Conservation (phyloP, 2,329 filamentous ascomycete genomes). For the Cercospora berteroae region DNA sequence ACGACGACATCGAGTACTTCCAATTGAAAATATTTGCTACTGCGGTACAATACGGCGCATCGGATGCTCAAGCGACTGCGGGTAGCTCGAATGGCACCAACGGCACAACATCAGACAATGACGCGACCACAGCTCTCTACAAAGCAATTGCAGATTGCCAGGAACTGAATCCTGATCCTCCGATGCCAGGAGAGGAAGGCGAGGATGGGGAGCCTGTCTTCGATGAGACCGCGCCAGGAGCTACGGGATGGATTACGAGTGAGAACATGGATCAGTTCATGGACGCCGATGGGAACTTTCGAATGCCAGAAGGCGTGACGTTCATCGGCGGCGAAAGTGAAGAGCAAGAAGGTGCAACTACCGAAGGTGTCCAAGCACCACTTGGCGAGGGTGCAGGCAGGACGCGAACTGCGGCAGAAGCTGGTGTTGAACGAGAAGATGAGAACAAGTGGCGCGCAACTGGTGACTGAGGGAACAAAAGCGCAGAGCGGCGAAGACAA, state of each 20-base stretch:
- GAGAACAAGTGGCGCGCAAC: conserved; percentile 57
- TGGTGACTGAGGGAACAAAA: conserved; percentile 31
- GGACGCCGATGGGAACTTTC: conserved; percentile 78
- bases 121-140: conserved; percentile 53
- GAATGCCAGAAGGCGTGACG: conserved; percentile 65
- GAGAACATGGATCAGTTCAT: conserved; percentile 86
- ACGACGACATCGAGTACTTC: conserved; percentile 62
- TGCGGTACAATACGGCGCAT: conserved; percentile 15
- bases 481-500: not conserved
- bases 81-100: conserved; percentile 23
- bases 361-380: conserved; percentile 27
- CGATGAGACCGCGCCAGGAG: conserved; percentile 65
- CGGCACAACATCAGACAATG: conserved; percentile 16
- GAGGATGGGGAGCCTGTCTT: conserved; percentile 49
- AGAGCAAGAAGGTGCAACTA: conserved; percentile 30
- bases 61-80: conserved; percentile 2
- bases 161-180: conserved; percentile 71
- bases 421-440: conserved; percentile 36
- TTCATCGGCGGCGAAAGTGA: conserved; percentile 56
- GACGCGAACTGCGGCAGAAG: conserved; percentile 44
- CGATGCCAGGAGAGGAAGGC: conserved; percentile 48
- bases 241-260: conserved; percentile 82
- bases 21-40: conserved; percentile 65
- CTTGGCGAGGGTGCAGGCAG: conserved; percentile 35
- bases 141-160: conserved; percentile 71